phyloP scores from a whole-genome alignment of 208 protist species.

The Herpetomonas tarakana region DNA sequence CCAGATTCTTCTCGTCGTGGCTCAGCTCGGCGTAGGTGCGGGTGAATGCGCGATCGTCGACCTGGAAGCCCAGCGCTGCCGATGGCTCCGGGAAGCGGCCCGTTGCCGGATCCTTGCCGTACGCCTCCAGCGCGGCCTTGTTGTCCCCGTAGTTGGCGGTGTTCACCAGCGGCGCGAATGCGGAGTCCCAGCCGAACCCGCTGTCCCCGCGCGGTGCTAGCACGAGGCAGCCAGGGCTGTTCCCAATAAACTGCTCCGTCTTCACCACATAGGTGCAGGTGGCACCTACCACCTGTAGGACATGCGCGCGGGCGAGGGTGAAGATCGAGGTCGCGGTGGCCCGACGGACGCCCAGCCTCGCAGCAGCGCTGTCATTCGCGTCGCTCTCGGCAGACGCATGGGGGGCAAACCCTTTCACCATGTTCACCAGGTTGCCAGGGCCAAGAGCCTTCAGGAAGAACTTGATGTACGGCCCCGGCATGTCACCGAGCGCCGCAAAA shows the following conservation, averaged over 20 bases:
- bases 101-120: neutral
- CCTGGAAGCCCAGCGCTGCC: conserved; percentile 11
- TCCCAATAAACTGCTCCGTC: conserved; percentile 68
- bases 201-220: conserved; percentile 55
- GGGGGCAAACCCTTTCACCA: conserved; percentile 86
- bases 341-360: conserved; percentile 18
- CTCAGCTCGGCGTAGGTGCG: conserved; percentile 91
- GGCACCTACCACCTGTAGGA: neutral
- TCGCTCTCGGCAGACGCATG: neutral
- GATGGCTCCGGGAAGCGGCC: neutral
- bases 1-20: conserved; percentile 89
- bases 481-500: conserved; percentile 94
- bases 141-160: neutral
- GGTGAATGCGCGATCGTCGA: conserved; percentile 11
- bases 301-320: conserved; percentile 26
- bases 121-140: neutral
- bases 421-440: conserved; percentile 87
- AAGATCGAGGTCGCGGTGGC: conserved; percentile 87
- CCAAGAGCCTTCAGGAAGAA: conserved; percentile 96
- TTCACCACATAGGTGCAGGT: neutral
- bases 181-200: conserved; percentile 95
- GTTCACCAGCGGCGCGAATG: conserved; percentile 91
- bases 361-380: conserved; percentile 43
- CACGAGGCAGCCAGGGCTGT: conserved; percentile 63
- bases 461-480: conserved; percentile 98